Base-by-base conservation (phyloP, 345 rosid species). In the Geranium brycei region DNA sequence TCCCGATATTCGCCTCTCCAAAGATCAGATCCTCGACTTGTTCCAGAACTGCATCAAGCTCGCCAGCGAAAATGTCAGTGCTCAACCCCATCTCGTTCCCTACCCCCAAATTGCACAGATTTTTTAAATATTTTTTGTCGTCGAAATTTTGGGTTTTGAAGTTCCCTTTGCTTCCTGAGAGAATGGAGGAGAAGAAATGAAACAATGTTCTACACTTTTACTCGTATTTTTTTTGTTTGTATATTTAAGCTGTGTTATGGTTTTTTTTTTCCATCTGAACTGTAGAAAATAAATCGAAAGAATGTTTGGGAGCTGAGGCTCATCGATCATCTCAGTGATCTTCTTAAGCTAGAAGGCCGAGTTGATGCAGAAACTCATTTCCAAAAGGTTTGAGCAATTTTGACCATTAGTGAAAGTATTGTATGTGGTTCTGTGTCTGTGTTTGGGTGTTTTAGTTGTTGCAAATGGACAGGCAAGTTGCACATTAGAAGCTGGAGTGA, bases 401-500 rank as follows among this genome's bases (percentile, higher is more conserved):
- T 47, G 13, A 13, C 11, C 12, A 47, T 47, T 47, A 6, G 13
- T 47, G 53, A 47, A 8, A 10, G 8, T 38, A 38, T 38, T 38
- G 11, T 17, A 31, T 23, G 35, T 16, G n/a, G 40, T 62, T 11
- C 58, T 47, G 31, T 57, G 68, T 31, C 10, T 41, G 8, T 47
- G 53, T 47, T 8, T 13, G 53, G 53, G 53, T 47, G 53, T 47
- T n/a, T 57, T 32, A 31, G 28, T 31, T 1, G 68, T 66, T 51
- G 17, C 28, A 47, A 61, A 58, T 31, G 12, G 73, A 31, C 74
- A 92, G 97, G 98, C 97, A 19, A 89, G 97, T 78, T 92, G 97
- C 79, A 87, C 97, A 5, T 79, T 92, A 73, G 98, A 92, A 83
- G 96, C 98, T 64, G 96, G 98, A 56, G 95, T 92, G 60, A 89